These are phyloP conservation scores for Cladosporium phlei DNA, from an alignment of 2,329 filamentous ascomycete species.

Conservation along the genomic window DNA sequence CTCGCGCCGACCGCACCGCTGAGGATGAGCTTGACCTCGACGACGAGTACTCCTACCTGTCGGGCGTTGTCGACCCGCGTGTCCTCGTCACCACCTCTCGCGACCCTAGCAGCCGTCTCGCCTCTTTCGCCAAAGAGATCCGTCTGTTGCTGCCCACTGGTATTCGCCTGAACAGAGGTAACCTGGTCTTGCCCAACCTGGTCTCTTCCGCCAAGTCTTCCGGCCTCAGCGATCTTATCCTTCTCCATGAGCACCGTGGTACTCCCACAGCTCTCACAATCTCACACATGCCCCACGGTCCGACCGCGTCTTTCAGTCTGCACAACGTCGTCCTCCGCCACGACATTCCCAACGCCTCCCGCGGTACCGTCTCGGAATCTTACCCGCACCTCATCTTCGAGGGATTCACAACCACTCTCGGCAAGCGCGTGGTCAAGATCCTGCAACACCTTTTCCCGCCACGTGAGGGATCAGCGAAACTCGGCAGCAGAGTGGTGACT, in stretches of 20 bases:
- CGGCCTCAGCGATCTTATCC: conserved; percentile 76
- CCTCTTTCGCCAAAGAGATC: conserved; percentile 91
- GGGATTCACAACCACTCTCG: conserved; percentile 77
- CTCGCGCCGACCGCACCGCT: conserved; percentile 60
- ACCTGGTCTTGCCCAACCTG: conserved; percentile 79
- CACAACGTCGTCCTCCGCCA: conserved; percentile 90
- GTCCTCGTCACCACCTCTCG: conserved; percentile 88
- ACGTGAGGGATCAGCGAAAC: conserved; percentile 71
- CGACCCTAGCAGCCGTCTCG: conserved; percentile 76
- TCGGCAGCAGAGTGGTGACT: conserved; percentile 83
- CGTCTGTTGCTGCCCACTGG: conserved; percentile 76
- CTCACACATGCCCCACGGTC: conserved; percentile 82
- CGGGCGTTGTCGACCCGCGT: conserved; percentile 84
- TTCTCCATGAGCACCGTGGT: conserved; percentile 88
- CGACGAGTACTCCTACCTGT: conserved; percentile 85
- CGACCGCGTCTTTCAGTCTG: conserved; percentile 79
- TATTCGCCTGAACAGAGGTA: conserved; percentile 87
- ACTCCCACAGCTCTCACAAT: conserved; percentile 85
- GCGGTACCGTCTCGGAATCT: conserved; percentile 83
- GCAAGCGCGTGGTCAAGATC: conserved; percentile 78
- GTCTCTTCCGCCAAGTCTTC: conserved; percentile 75
- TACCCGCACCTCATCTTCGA: conserved; percentile 97
- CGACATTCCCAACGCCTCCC: conserved; percentile 82
- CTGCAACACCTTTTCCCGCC: conserved; percentile 93
- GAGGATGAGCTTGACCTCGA: conserved; percentile 71